phyloP scores from a whole-genome alignment of 1,284 basidiomycete genomes.

The Prillingera fragicola region DNA sequence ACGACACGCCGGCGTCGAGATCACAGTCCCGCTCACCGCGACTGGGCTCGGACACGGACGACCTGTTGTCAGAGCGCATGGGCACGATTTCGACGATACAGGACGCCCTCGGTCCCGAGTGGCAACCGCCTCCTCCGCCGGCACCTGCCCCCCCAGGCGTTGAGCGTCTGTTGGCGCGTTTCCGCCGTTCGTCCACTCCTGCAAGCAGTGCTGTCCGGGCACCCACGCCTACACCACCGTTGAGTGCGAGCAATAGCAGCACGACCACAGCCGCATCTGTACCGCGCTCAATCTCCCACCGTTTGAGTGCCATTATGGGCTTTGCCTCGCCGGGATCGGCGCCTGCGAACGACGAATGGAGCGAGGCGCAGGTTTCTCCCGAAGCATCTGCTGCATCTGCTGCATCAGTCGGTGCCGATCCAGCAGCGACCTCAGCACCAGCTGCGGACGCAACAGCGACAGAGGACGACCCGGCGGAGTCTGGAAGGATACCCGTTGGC shows the following conservation, averaged over 20 bases:
- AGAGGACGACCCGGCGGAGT: conserved; percentile 4
- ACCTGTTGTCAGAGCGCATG: conserved; percentile 28
- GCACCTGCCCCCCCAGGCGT: conserved; percentile 6
- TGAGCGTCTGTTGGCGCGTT: conserved; percentile 16
- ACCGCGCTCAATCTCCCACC: conserved; percentile 7
- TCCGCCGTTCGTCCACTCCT: conserved; percentile 16
- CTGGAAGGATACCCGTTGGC: conserved; percentile 26
- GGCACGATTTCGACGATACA: conserved; percentile 29
- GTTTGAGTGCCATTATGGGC: conserved; percentile 22
- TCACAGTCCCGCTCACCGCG: not conserved
- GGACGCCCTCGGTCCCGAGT: conserved; percentile 27
- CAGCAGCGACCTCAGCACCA: conserved; percentile 1
- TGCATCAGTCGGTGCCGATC: conserved; percentile 4
- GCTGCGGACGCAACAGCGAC: no score
- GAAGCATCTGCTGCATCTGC: not conserved
- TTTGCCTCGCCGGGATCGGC: conserved; percentile 7
- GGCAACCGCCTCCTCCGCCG: no score
- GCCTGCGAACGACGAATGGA: not conserved
- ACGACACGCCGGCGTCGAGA: not conserved
- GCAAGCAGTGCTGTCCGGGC: not conserved
- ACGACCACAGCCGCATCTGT: not conserved
- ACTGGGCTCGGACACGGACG: conserved; percentile 21
- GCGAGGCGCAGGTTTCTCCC: not conserved
- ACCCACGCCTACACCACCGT: conserved; percentile 5
- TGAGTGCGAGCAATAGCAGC: not conserved